Base-by-base conservation (phyloP, 495 filamentous ascomycete species). In the Penicillium subrubescens region DNA sequence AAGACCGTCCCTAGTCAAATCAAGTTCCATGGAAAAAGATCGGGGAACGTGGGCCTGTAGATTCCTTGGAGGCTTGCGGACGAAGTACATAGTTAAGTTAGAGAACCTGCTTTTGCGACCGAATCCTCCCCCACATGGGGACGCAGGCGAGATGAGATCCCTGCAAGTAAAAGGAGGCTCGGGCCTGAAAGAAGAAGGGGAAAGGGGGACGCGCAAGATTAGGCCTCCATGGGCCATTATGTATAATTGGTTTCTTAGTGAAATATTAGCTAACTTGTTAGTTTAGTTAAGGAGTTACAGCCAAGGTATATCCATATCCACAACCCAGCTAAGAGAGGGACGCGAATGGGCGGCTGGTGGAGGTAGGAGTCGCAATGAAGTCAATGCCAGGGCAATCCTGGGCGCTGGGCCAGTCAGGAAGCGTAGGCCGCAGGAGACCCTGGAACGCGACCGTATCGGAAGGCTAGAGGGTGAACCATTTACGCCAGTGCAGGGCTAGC, bases 401-500 rank as follows among this genome's bases (percentile, higher is more conserved):
- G 71, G 37, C 61, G 53, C 51, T 59, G 72, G 57, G 51, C 72
- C 72, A 74, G 72, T 74, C 68, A 73, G 59, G 44, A 54, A 61
- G 48, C 65, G 48, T 43, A 60, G 57, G 23, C 23, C 29, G 56
- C 64, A 58, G 55, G 51, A 69, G 72, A 67, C 66, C 71, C 71
- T 71, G 66, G 71, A 57, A 71, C 71, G 71, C 68, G 72, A 73
- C 61, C 69, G 71, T 73, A 69, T 69, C 64, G 65, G 51, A 59
- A 44, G 68, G 43, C 65, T 54, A 58, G 27, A 63, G 39, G 59
- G 57, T 53, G 61, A 72, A 67, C 57, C 67, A 69, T 65, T 61
- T 62, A 64, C 59, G 64, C 66, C 57, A 62, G 51, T 53, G 58
- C 66, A 54, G 66, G 63, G 60, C 70, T 72, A 72, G 67, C 63